A percentile compares a stretch with the other conserved stretches of the same genome.
These are phyloP conservation scores for Retiboletus fuscus DNA, from an alignment of 1,284 basidiomycete genomes.

Conservation along the genomic window DNA sequence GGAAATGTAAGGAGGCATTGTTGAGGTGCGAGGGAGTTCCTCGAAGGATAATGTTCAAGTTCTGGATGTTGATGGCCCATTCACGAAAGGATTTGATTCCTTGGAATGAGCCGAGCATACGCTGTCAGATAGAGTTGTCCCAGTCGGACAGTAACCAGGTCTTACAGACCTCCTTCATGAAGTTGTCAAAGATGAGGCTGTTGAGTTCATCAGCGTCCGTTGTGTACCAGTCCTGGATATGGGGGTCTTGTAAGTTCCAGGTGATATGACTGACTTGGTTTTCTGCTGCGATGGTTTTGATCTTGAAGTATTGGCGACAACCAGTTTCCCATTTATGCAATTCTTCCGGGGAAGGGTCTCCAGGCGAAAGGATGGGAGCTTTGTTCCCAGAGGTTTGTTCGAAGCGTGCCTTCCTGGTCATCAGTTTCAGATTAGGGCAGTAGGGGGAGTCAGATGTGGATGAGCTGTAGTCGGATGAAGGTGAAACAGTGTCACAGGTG, in stretches of 20 bases:
- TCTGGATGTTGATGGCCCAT: conserved; percentile 16
- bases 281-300: background rate
- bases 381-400: background rate
- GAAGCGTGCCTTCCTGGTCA: background rate
- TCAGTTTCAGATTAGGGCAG: too few relatives aligned
- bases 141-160: conserved; percentile 20
- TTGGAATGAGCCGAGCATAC: conserved; percentile 11
- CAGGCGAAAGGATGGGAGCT: background rate
- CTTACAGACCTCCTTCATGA: background rate
- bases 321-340: background rate
- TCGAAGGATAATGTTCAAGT: conserved; percentile 16
- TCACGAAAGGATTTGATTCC: conserved; percentile 8
- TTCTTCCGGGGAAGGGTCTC: background rate
- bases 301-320: background rate
- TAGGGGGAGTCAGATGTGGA: too few relatives aligned
- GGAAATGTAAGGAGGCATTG: background rate
- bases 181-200: background rate
- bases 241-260: conserved; percentile 2
- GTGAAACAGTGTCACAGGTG: too few relatives aligned
- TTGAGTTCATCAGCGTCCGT: background rate
- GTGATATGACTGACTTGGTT: background rate
- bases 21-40: background rate
- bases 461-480: too few relatives aligned
- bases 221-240: conserved; percentile 23
- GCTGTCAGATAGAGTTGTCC: background rate